Conservation (phyloP, 2,329 filamentous ascomycete genomes). For the Neofusicoccum parvum region DNA sequence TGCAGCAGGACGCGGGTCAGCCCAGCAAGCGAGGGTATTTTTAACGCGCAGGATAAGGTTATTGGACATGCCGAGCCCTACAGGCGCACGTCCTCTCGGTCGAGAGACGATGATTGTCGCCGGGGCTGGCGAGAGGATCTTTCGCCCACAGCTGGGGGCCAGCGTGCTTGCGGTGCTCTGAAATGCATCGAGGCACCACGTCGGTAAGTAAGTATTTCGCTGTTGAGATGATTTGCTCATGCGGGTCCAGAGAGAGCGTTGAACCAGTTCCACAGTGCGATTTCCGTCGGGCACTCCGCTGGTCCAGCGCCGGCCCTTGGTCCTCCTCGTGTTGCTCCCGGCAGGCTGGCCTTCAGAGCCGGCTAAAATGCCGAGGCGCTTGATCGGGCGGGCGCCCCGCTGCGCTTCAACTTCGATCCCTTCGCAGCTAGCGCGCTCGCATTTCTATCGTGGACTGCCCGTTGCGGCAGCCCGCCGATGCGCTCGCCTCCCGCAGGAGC, state of each 20-base stretch:
- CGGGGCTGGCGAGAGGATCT: background rate
- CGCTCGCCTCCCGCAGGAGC: background rate
- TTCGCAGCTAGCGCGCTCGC: background rate
- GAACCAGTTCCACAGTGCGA: no score
- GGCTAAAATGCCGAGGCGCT: background rate
- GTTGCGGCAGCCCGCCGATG: background rate
- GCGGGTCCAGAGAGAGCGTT: no score
- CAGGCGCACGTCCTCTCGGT: conserved; percentile 5
- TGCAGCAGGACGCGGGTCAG: background rate
- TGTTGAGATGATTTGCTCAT: no score
- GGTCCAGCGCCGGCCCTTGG: background rate
- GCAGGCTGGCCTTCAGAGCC: background rate
- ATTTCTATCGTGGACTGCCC: background rate
- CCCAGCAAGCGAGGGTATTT: background rate
- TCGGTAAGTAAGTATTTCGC: no score
- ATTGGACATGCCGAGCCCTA: conserved; percentile 6
- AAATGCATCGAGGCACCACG: no score
- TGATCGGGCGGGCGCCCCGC: background rate
- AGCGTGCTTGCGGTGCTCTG: no score
- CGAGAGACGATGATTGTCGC: conserved; percentile 5
- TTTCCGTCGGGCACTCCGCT: background rate
- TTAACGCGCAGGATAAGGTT: conserved; percentile 1
- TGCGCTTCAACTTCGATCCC: background rate
- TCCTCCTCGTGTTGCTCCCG: background rate
- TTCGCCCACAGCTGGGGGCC: background rate